Percentiles rank a stretch among this genome's conserved stretches.
Conservation (phyloP, 495 filamentous ascomycete genomes). For the Letharia columbiana region DNA sequence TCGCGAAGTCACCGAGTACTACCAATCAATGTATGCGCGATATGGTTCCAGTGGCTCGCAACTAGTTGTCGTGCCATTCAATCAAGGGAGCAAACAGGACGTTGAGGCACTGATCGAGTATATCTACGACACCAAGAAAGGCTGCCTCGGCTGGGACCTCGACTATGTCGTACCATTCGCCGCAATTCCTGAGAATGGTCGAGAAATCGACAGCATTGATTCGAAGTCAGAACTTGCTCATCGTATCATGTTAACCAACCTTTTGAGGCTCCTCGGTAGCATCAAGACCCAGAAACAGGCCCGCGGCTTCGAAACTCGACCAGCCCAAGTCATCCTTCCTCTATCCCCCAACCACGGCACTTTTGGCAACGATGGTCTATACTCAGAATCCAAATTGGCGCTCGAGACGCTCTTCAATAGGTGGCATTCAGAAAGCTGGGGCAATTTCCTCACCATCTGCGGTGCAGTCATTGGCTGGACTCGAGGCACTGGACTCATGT, state of each 20-base stretch:
- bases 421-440: constrained; percentile 97
- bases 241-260: constrained; percentile 98
- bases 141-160: constrained; percentile 86
- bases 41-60: constrained; percentile 91
- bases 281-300: constrained; percentile 84
- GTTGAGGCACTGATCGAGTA: constrained; percentile 87
- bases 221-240: constrained; percentile 97
- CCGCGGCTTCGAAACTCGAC: constrained; percentile 85
- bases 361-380: constrained; percentile 95
- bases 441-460: constrained; percentile 95
- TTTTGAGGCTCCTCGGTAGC: constrained; percentile 78
- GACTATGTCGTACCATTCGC: constrained; percentile 96
- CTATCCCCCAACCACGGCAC: constrained; percentile 97
- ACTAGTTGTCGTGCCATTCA: constrained; percentile 96
- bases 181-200: constrained; percentile 93
- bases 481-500: constrained; percentile 95
- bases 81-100: constrained; percentile 97
- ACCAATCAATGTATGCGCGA: constrained; percentile 95
- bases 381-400: constrained; percentile 95
- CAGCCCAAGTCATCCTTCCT: constrained; percentile 91
- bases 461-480: constrained; percentile 99
- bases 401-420: constrained; percentile 97
- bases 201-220: constrained; percentile 95
- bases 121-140: constrained; percentile 94
- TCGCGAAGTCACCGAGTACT: constrained; percentile 96